These are phyloP conservation scores for Pisolithus tinctorius DNA, from an alignment of 768 basidiomycete species.

Conservation along the genomic window DNA sequence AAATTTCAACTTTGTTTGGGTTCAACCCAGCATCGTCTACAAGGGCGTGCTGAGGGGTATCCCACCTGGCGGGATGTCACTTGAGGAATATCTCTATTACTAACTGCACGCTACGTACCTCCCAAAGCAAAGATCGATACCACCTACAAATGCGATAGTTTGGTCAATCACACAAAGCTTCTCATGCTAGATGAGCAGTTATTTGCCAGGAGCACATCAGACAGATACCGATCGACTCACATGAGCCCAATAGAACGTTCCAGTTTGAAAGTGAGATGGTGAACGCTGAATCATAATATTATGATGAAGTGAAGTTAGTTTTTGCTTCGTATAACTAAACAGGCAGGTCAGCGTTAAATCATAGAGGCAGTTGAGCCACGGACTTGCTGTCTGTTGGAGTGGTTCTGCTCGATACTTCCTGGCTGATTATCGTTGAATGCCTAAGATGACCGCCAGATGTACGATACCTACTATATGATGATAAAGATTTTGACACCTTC, in stretches of 20 bases:
- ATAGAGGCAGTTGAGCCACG: constrained; percentile 17
- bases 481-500: constrained; percentile 96
- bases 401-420: constrained; percentile 92
- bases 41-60: constrained; percentile 89
- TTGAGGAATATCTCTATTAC: neutral
- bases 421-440: constrained; percentile 40
- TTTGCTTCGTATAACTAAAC: constrained; percentile 78
- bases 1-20: constrained; percentile 61
- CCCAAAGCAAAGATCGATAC: constrained; percentile 90
- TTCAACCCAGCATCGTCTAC: constrained; percentile 73
- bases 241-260: constrained; percentile 98
- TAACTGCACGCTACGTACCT: constrained; percentile 34
- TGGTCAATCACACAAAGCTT: constrained; percentile 97
- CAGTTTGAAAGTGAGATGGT: constrained; percentile 95
- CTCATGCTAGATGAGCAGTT: constrained; percentile 62
- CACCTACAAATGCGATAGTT: constrained; percentile 97
- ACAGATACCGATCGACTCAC: constrained; percentile 36
- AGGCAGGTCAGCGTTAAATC: constrained; percentile 4
- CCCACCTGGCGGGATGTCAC: constrained; percentile 57
- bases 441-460: neutral
- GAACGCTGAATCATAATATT: constrained; percentile 97
- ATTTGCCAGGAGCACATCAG: neutral
- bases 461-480: constrained; percentile 73
- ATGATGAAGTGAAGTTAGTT: constrained; percentile 68
- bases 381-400: constrained; percentile 93